Evolutionary conservation across 805 yeast genomes (phyloP).

Genomic region (Blastobotrys robertii): DNA sequence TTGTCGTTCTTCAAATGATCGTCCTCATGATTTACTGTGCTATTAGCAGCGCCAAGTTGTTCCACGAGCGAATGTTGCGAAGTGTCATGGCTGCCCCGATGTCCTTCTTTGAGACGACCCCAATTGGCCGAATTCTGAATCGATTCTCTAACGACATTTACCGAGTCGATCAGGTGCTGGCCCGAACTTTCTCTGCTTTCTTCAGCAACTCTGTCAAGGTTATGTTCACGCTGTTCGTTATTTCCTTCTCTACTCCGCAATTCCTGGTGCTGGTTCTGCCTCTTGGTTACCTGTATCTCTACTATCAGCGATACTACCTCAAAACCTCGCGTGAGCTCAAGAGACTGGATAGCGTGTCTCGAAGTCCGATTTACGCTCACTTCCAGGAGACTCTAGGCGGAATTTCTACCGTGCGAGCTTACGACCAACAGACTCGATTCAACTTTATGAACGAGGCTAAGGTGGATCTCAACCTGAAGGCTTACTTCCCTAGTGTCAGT

Average conservation of each 20-base stretch:
- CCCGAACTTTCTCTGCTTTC: conserved; percentile 29
- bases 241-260: conserved; percentile 81
- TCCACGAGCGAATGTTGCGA: conserved; percentile 68
- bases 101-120: conserved; percentile 92
- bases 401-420: conserved; percentile 69
- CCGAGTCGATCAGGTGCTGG: conserved; percentile 68
- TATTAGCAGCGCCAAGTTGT: conserved; percentile 17
- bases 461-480: conserved; percentile 70
- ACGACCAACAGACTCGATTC: conserved; percentile 56
- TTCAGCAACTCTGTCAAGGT: conserved; percentile 29
- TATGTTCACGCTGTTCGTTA: conserved; percentile 63
- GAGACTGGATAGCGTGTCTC: conserved; percentile 57
- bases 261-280: conserved; percentile 67
- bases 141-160: conserved; percentile 85
- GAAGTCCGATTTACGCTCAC: conserved; percentile 73
- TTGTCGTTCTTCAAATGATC: conserved; percentile 44
- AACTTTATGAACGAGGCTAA: conserved; percentile 32
- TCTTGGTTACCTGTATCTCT: conserved; percentile 50
- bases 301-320: conserved; percentile 63
- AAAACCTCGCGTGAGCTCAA: conserved; percentile 69
- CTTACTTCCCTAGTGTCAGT: conserved; percentile 71
- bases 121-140: conserved; percentile 84
- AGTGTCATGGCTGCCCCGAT: conserved; percentile 80
- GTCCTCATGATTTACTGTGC: conserved; percentile 43
- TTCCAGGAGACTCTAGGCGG: conserved; percentile 77